Evolutionary conservation across 495 filamentous ascomycete genomes (phyloP).

Genomic region (Geoglossum glabrum): DNA sequence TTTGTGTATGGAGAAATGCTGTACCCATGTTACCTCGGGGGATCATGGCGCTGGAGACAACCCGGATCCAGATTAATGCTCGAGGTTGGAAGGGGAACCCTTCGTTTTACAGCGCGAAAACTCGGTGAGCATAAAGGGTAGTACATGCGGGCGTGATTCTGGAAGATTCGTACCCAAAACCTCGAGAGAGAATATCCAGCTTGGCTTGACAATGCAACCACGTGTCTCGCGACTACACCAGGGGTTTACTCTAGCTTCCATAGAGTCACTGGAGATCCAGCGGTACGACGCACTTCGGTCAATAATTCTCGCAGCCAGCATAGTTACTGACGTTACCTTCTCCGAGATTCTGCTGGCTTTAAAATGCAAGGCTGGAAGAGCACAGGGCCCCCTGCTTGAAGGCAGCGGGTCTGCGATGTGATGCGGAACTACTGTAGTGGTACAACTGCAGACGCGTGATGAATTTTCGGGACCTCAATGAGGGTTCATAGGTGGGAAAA

Average conservation of each 20-base stretch:
- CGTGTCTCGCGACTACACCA: neutral
- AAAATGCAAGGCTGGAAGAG: neutral
- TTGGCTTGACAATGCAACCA: neutral
- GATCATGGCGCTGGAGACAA: neutral
- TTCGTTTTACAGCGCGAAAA: neutral
- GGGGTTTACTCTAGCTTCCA: neutral
- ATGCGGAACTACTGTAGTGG: neutral
- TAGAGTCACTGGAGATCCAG: neutral
- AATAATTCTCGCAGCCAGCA: neutral
- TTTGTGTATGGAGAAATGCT: no score
- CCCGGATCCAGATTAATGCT: neutral
- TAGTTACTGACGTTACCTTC: neutral
- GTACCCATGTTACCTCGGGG: neutral
- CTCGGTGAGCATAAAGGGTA: neutral
- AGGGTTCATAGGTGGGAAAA: neutral
- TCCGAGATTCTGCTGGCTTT: neutral
- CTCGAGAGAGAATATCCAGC: neutral
- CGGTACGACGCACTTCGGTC: neutral
- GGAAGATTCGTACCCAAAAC: neutral
- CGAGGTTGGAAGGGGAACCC: neutral
- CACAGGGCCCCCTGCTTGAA: neutral
- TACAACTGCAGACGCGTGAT: neutral
- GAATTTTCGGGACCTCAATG: neutral
- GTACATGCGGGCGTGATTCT: neutral
- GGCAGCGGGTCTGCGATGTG: neutral